These are phyloP conservation scores for Triangularia verruculosa DNA, from an alignment of 2,329 filamentous ascomycete genomes.

Conservation along the genomic window DNA sequence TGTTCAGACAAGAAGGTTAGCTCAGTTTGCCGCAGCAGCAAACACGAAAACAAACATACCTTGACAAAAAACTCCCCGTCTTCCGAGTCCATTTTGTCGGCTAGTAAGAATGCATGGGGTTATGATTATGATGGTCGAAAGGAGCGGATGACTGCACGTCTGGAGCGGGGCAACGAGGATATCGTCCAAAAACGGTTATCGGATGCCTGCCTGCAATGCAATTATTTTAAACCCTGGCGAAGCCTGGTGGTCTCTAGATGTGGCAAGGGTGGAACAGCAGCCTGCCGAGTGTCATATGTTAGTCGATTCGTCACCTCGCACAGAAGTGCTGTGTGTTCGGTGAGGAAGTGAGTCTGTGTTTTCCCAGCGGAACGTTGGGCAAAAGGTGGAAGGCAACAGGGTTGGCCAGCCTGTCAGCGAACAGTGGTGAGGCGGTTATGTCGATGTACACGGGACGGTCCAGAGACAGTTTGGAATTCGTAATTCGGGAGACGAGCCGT, in stretches of 20 bases:
- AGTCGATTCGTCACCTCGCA: slow-evolving; percentile 28
- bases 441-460: neutral
- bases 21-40: neutral
- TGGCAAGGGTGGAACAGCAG: slow-evolving; percentile 29
- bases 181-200: slow-evolving; percentile 16
- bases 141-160: slow-evolving; percentile 22
- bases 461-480: neutral
- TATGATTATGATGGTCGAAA: slow-evolving; percentile 25
- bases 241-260: slow-evolving; percentile 19
- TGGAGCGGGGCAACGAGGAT: slow-evolving; percentile 14
- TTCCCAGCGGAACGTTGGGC: slow-evolving; percentile 1
- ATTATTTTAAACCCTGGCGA: slow-evolving; percentile 12
- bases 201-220: slow-evolving; percentile 8
- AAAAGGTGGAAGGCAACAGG: neutral
- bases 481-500: neutral
- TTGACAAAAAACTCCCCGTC: slow-evolving; percentile 88
- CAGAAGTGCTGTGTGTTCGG: slow-evolving; percentile 8
- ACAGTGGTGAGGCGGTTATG: neutral
- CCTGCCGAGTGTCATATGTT: slow-evolving; percentile 32
- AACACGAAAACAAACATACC: slow-evolving; percentile 47
- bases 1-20: slow-evolving; percentile 43
- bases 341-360: neutral
- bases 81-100: slow-evolving; percentile 75
- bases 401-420: slow-evolving; percentile 11
- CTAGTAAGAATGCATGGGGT: slow-evolving; percentile 46